Evolutionary conservation across 2,329 filamentous ascomycete species (phyloP).

Genomic region (Ceratocystis variospora): DNA sequence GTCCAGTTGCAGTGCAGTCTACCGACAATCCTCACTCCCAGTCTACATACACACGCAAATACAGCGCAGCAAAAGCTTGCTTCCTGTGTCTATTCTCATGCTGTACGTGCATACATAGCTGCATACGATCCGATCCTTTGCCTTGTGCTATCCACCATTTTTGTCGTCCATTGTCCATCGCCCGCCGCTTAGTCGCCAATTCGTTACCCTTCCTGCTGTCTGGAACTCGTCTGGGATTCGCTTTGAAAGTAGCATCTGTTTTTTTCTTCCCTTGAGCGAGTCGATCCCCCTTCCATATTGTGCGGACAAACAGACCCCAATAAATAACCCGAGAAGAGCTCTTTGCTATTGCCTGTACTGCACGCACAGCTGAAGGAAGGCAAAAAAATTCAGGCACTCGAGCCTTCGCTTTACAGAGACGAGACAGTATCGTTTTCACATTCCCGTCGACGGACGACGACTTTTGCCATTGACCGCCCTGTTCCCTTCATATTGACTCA

Average conservation of each 20-base stretch:
- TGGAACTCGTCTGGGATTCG: background rate
- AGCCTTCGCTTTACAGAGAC: background rate
- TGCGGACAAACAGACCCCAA: background rate
- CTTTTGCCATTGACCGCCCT: background rate
- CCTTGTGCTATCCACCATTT: background rate
- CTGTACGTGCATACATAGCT: constrained; percentile 7
- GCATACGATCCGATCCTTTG: constrained; percentile 1
- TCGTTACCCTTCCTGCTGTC: background rate
- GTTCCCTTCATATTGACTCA: background rate
- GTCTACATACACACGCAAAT: background rate
- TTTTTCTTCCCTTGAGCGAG: background rate
- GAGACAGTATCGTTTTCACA: background rate
- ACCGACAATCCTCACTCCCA: constrained; percentile 3
- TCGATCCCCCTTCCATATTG: background rate
- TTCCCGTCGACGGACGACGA: background rate
- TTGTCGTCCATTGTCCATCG: no score
- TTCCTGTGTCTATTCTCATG: background rate
- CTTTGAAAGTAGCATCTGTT: background rate
- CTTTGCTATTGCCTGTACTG: background rate
- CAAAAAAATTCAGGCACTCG: background rate
- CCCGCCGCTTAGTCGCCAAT: no score
- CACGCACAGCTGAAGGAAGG: background rate
- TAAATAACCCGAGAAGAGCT: background rate
- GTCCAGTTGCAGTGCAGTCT: constrained; percentile 7
- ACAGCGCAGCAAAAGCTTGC: background rate